Evolutionary conservation across 2,329 filamentous ascomycete species (phyloP).

Genomic region (Colletotrichum paranaense): DNA sequence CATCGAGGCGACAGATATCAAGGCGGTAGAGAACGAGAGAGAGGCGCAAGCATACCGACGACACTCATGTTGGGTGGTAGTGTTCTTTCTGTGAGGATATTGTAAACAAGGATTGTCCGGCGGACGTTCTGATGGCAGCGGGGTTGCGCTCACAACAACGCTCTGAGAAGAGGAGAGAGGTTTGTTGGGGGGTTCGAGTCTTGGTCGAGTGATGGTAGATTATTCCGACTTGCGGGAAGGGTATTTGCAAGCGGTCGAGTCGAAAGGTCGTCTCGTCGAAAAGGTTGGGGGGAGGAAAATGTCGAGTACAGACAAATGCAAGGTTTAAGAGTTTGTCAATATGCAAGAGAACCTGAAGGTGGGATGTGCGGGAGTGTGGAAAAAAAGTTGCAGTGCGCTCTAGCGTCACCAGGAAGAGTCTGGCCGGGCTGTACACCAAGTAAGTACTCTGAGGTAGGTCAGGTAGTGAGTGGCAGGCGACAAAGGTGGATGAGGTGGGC

Average conservation of each 20-base stretch:
- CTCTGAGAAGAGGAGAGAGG: conserved; percentile 12
- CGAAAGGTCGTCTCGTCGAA: conserved; percentile 27
- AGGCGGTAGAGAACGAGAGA: background rate
- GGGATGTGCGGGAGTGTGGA: conserved; percentile 31
- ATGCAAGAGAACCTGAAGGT: conserved; percentile 34
- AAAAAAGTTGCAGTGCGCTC: conserved; percentile 33
- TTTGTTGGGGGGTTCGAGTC: conserved; percentile 2
- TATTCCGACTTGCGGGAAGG: conserved; percentile 33
- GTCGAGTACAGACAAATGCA: conserved; percentile 25
- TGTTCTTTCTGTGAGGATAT: conserved; percentile 18
- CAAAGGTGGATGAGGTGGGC: background rate
- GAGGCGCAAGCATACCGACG: conserved; percentile 57
- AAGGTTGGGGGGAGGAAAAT: conserved; percentile 11
- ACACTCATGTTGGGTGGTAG: conserved; percentile 62
- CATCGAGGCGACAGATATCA: background rate
- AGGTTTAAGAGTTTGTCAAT: conserved; percentile 34
- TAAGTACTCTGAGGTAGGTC: background rate
- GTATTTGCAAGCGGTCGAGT: conserved; percentile 34
- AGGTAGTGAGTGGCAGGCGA: background rate
- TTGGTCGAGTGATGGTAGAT: conserved; percentile 3
- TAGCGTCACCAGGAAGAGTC: background rate
- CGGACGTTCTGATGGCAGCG: conserved; percentile 20
- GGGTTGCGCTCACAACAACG: conserved; percentile 33
- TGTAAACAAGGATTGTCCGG: conserved; percentile 31
- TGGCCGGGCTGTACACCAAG: background rate